Evolutionary conservation across 106 monocot genomes (phyloP).

Genomic region (Platanthera zijinensis): DNA sequence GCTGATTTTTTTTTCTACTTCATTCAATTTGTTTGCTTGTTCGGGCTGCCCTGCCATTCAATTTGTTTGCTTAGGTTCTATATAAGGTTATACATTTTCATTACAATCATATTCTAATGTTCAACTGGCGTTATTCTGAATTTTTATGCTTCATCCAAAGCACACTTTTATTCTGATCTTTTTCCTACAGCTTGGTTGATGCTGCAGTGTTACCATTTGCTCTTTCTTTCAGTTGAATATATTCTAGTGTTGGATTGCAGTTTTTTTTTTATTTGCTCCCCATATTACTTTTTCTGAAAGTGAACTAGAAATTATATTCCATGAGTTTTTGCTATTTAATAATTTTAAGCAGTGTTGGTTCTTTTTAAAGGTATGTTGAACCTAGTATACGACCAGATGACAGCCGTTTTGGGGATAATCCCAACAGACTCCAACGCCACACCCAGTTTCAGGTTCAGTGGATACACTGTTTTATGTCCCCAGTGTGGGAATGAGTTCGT

Average conservation of each 20-base stretch:
- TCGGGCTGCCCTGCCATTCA: no score
- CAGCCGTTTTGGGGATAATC: slow-evolving; percentile 96
- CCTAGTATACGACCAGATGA: slow-evolving; percentile 98
- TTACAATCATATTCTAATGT: neutral
- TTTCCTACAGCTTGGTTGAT: neutral
- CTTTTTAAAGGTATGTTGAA: slow-evolving; percentile 78
- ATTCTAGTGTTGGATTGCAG: neutral
- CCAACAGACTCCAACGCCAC: slow-evolving; percentile 94
- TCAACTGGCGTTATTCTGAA: neutral
- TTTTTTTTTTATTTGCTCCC: neutral
- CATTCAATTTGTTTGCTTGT: no score
- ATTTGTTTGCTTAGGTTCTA: no score
- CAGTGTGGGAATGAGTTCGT: neutral
- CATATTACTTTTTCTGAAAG: neutral
- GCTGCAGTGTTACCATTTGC: neutral
- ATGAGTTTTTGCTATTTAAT: neutral
- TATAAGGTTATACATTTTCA: no score
- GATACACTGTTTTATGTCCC: neutral
- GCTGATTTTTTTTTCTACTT: no score
- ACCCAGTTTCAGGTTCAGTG: slow-evolving; percentile 90
- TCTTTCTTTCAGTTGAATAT: neutral
- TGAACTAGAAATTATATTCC: neutral
- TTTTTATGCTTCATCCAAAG: neutral
- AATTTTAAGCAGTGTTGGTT: neutral
- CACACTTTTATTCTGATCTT: neutral